Evolutionary conservation across 768 basidiomycete genomes (phyloP).

Genomic region (Lactarius indigo): DNA sequence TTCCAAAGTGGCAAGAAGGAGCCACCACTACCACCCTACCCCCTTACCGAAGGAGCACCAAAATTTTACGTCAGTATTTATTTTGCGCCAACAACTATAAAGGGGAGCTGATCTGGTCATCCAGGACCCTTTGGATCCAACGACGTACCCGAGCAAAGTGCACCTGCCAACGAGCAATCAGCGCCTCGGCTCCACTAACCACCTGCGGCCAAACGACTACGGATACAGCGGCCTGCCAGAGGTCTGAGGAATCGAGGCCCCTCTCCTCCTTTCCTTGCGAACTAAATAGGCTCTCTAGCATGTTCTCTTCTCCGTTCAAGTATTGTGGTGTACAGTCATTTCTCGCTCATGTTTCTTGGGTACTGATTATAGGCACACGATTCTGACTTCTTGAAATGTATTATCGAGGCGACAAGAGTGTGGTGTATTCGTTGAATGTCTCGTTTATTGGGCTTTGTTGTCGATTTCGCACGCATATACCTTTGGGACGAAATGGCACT

Average conservation of each 20-base stretch:
- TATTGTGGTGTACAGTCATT: background rate
- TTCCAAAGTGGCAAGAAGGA: background rate
- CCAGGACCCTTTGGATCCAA: constrained; percentile 26
- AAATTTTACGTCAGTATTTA: constrained; percentile 20
- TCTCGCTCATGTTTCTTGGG: background rate
- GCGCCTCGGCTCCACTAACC: background rate
- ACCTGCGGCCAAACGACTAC: constrained; percentile 4
- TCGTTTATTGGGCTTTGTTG: background rate
- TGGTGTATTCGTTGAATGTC: background rate
- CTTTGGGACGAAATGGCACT: background rate
- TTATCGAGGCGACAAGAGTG: background rate
- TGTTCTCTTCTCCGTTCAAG: background rate
- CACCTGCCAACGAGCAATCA: background rate
- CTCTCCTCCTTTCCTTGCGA: background rate
- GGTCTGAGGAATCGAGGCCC: constrained; percentile 1
- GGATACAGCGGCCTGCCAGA: constrained; percentile 22
- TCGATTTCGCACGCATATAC: background rate
- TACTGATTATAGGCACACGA: background rate
- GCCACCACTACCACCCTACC: background rate
- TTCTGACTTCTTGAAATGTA: background rate
- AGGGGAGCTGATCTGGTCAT: background rate
- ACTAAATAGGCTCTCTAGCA: too few relatives aligned
- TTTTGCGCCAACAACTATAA: background rate
- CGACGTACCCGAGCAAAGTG: constrained; percentile 17
- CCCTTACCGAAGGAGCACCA: background rate